phyloP scores from a whole-genome alignment of 176 grass and related monocot species.

The Thalia dealbata region DNA sequence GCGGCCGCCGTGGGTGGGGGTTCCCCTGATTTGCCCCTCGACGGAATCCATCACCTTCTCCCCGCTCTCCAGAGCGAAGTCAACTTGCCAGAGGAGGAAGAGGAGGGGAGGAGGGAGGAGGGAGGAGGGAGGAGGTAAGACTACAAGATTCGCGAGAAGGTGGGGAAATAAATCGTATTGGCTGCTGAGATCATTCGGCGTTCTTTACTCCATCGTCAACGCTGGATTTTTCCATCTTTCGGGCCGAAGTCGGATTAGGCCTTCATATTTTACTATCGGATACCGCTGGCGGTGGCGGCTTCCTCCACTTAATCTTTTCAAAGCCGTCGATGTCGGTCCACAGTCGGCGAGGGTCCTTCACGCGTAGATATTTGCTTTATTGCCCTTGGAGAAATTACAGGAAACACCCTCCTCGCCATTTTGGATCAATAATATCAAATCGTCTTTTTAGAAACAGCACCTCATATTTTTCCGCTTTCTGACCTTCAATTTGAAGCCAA shows the following conservation, averaged over 20 bases:
- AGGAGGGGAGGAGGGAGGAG: neutral
- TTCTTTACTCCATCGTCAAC: neutral
- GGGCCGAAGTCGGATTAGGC: neutral
- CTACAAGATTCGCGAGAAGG: too few species aligned
- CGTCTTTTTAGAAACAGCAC: too few species aligned
- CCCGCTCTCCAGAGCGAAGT: neutral
- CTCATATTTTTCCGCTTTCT: too few species aligned
- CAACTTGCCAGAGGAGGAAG: neutral
- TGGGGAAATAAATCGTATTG: neutral
- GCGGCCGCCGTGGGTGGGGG: constrained; percentile 53
- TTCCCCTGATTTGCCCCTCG: constrained; percentile 50
- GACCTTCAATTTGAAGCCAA: too few species aligned
- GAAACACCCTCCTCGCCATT: too few species aligned
- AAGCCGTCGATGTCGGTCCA: too few species aligned
- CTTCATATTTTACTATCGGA: neutral
- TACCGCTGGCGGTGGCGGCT: too few species aligned
- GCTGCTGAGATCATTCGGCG: neutral
- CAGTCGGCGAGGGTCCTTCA: too few species aligned
- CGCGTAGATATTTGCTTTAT: too few species aligned
- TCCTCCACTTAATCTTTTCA: too few species aligned
- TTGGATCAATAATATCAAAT: too few species aligned
- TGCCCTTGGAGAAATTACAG: too few species aligned
- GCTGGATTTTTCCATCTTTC: neutral
- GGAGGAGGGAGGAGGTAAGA: neutral
- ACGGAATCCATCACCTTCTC: constrained; percentile 3